Evolutionary conservation across 768 basidiomycete species (phyloP).

Genomic region (Lentinus brumalis): DNA sequence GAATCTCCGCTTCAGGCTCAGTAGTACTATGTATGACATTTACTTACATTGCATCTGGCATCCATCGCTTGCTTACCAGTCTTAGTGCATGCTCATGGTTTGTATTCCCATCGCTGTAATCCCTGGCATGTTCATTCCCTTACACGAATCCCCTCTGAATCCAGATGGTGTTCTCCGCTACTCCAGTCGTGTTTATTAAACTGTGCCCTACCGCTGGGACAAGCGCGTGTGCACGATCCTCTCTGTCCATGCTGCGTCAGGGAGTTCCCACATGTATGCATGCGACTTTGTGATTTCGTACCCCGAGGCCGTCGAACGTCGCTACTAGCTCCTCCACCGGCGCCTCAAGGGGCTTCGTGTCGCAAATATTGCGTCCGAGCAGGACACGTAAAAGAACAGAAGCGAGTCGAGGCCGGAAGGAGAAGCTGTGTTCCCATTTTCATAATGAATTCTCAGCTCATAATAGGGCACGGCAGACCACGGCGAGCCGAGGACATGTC

Average conservation of each 20-base stretch:
- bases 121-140: background rate
- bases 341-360: background rate
- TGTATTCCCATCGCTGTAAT: background rate
- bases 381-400: background rate
- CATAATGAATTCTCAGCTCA: background rate
- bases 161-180: background rate
- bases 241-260: background rate
- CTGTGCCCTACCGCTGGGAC: background rate
- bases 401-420: background rate
- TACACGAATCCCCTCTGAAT: background rate
- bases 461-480: background rate
- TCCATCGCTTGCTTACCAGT: too few relatives aligned
- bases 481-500: background rate
- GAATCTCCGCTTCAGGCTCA: too few relatives aligned
- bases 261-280: background rate
- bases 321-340: background rate
- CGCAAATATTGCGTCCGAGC: background rate
- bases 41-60: too few relatives aligned
- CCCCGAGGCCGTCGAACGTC: background rate
- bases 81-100: too few relatives aligned
- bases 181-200: constrained; percentile 1
- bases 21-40: too few relatives aligned
- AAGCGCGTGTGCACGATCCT: background rate
- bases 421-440: background rate
- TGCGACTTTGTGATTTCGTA: background rate